Base-by-base conservation (phyloP, 805 yeast species). In the Jamesozyma spencerorum region DNA sequence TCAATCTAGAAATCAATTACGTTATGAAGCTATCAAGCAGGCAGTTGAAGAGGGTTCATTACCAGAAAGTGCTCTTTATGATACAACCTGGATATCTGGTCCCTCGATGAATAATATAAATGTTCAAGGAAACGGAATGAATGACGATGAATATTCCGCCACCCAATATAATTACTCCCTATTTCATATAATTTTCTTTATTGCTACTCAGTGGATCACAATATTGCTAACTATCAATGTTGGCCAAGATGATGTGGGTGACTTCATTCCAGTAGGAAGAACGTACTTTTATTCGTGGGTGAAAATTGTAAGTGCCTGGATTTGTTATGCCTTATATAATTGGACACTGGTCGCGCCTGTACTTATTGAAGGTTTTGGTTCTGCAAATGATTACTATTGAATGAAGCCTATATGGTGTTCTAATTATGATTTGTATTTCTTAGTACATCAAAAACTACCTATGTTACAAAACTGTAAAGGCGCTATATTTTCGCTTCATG, bases 191-290 rank as follows among this genome's bases (percentile, higher is more conserved):
- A 85, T 92, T 22, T 92, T 92, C 70, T 79, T 92, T 59, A 68
- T 92, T 46, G 98, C 98, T 0, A 90, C 98, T 1, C 97, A 90
- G 61, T 94, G 94, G 75, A 87, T 88, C 33, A 96, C 97, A 1
- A 86, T 96, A 0, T 69, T 92, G 44, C 70, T 92, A 41, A 92
- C 98, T 0, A 84, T 90, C 63, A 90, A 88, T 55, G 97, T 92
- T 27, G 79, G 84, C 38, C 79, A 77, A 44, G 92, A 82, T 53
- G 82, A 80, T 45, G 73, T 76, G 39, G 95, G 95, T 3, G 92
- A 86, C 45, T 92, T 92, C 54, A 79, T 86, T 10, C 98, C 98
- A 0, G 97, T 92, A 7, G 99, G 99, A 0, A 71, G 98, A 55
- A 90, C 98, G 0, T 88, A 90, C 62, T 92, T 90, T 59, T 81